Evolutionary conservation across 1,139 yeast genomes (phyloP).

Genomic region (Wickerhamiella infanticola): DNA sequence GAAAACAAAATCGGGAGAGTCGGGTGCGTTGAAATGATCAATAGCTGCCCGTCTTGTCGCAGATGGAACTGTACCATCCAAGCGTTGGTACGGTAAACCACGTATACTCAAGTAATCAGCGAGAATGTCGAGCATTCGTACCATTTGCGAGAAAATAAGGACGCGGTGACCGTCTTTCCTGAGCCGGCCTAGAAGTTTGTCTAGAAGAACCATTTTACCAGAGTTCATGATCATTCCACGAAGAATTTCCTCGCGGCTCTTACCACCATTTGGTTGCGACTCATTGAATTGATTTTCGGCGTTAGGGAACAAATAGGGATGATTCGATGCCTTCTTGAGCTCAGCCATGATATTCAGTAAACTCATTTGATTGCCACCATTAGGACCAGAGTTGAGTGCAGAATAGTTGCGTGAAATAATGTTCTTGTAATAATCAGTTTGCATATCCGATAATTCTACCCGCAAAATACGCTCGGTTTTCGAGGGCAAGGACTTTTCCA

Average conservation of each 20-base stretch:
- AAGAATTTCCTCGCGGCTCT: conserved; percentile 60
- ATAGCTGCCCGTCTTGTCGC: conserved; percentile 86
- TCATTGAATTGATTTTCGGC: conserved; percentile 75
- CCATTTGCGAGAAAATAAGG: conserved; percentile 92
- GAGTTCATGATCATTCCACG: conserved; percentile 94
- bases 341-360: conserved; percentile 87
- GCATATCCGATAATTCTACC: conserved; percentile 88
- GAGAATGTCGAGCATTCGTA: conserved; percentile 81
- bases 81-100: conserved; percentile 80
- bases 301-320: conserved; percentile 86
- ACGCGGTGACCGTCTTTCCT: conserved; percentile 93
- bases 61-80: conserved; percentile 95
- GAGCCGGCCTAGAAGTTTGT: conserved; percentile 69
- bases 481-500: conserved; percentile 88
- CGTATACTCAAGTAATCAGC: conserved; percentile 86
- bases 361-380: conserved; percentile 66
- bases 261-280: conserved; percentile 28
- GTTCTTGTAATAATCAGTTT: conserved; percentile 87
- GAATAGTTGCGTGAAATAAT: conserved; percentile 81
- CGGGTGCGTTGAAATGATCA: conserved; percentile 93
- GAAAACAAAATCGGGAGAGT: conserved; percentile 82
- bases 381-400: conserved; percentile 75
- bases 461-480: conserved; percentile 89
- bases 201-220: conserved; percentile 93
- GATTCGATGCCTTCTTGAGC: conserved; percentile 90